Conservation (phyloP, 441 rosid species). For the Mallotus repandus region DNA sequence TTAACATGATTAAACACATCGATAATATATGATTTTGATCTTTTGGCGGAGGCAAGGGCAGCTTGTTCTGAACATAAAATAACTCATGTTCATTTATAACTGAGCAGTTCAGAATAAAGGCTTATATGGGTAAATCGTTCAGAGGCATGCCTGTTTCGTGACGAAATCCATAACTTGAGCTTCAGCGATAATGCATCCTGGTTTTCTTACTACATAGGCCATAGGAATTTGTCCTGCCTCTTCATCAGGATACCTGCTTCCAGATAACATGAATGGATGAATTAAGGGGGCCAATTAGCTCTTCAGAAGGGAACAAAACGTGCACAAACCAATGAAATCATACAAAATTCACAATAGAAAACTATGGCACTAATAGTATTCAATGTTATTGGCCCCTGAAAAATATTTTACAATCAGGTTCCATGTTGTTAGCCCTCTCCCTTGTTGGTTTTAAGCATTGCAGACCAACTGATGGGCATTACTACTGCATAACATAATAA, state of each 20-base stretch:
- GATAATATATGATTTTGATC: too few species aligned
- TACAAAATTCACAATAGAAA: background rate
- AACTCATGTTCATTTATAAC: too few species aligned
- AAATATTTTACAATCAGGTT: background rate
- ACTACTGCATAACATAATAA: too few species aligned
- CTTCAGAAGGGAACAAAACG: background rate
- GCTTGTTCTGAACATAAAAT: background rate
- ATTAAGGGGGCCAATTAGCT: background rate
- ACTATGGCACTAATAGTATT: background rate
- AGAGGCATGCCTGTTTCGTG: constrained; percentile 58
- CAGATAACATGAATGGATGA: background rate
- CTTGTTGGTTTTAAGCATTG: background rate
- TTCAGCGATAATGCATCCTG: constrained; percentile 56
- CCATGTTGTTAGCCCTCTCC: background rate
- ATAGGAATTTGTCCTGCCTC: constrained; percentile 92
- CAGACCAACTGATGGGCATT: background rate
- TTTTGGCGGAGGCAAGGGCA: background rate
- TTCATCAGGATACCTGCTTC: constrained; percentile 78
- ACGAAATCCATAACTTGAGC: constrained; percentile 65
- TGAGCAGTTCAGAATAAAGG: background rate
- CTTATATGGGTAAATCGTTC: too few species aligned
- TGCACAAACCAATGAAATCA: background rate
- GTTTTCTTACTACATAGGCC: constrained; percentile 84
- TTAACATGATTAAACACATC: too few species aligned
- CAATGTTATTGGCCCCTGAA: background rate